Base-by-base conservation (phyloP, 306 rosid species). In the Gleditsia sinensis region DNA sequence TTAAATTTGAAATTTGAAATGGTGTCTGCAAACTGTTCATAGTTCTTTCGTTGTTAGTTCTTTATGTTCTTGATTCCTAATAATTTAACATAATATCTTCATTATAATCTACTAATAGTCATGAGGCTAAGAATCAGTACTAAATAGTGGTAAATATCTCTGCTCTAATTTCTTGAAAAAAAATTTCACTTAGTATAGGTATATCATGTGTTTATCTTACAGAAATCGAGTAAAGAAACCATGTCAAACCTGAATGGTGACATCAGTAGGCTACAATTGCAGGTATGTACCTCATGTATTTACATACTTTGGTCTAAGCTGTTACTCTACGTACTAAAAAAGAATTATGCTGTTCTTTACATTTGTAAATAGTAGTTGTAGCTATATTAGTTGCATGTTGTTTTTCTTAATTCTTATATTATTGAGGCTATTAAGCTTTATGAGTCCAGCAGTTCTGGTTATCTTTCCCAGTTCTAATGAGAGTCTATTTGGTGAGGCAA, bases 141-240 rank as follows among this genome's bases (percentile, higher is more conserved):
- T 32, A 28, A 11, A 28, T 45, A 48, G 34, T 39, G 53, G 36
- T 72, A 57, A 77, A 24, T 7, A 50, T 54, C 39, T 39, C 34
- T 61, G 45, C 37, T 66, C 55, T 19, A 17, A 25, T 74, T 75
- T 68, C 46, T 62, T 59, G 72, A 65, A 28, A 40, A 28, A 40
- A 67, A 70, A 46, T 59, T 27, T 48, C 66, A 49, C 79, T 83
- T 66, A 74, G 36, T 67, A 25, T 65, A 77, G 69, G 48, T 60
- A 69, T 79, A 27, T 51, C 56, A 5, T 67, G 77, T 56, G 45
- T 77, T 78, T 68, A 68, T 75, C 79, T 55, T 84, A 58, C 91
- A 93, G 98, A 84, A 88, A 39, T 77, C 76, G 2, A 61, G 74
- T 45, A 73, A 83, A 80, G 96, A 86, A 68, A 81, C 66, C 12